Evolutionary conservation across 1,284 basidiomycete genomes (phyloP).

Genomic region (Quambalaria eucalypti): DNA sequence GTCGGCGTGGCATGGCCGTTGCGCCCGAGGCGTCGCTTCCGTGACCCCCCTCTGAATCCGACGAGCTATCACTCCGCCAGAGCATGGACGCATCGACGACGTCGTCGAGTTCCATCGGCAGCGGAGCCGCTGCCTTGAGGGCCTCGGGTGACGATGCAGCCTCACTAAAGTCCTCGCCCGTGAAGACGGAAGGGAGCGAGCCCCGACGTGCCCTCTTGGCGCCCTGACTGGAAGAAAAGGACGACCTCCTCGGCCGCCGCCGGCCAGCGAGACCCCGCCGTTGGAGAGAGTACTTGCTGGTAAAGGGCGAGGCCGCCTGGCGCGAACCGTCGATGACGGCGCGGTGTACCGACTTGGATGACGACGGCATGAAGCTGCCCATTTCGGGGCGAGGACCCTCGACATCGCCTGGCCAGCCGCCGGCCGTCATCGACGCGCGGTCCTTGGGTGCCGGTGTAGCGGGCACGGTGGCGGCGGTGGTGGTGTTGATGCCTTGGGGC

Average conservation of each 20-base stretch:
- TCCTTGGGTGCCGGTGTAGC: constrained; percentile 2
- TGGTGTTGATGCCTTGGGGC: background rate
- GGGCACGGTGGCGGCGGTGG: background rate
- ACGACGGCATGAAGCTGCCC: constrained; percentile 27
- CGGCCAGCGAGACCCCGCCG: constrained; percentile 22
- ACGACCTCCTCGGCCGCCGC: background rate
- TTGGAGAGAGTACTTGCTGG: constrained; percentile 23
- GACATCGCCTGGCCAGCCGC: background rate
- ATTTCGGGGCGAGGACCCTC: constrained; percentile 7
- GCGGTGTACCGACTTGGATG: constrained; percentile 27
- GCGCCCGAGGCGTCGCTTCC: background rate
- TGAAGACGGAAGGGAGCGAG: constrained; percentile 14
- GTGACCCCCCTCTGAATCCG: constrained; percentile 1
- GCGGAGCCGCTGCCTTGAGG: background rate
- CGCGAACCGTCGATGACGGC: constrained; percentile 43
- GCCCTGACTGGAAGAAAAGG: background rate
- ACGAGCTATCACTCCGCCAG: constrained; percentile 4
- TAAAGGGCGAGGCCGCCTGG: constrained; percentile 42
- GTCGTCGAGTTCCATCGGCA: constrained; percentile 40
- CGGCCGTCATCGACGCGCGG: constrained; percentile 4
- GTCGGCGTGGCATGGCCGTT: background rate
- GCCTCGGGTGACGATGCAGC: constrained; percentile 28
- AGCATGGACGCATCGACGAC: constrained; percentile 39
- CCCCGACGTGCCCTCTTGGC: constrained; percentile 27
- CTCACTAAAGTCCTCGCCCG: constrained; percentile 24